Conservation (phyloP, 1,284 basidiomycete species). For the Xerocomus minutiporus region DNA sequence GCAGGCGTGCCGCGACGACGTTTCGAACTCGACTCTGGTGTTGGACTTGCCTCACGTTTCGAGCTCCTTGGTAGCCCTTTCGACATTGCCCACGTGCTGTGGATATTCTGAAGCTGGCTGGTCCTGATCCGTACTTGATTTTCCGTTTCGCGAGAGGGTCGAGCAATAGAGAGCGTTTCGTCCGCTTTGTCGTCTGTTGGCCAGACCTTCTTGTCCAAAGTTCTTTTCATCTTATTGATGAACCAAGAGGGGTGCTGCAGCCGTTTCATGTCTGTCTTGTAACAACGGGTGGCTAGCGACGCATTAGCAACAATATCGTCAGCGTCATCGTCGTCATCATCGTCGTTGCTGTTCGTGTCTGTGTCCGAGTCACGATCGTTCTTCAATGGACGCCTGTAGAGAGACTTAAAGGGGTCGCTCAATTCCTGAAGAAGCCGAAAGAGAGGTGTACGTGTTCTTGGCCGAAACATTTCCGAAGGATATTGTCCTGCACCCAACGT, state of each 20-base stretch:
- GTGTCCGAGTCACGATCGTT: no score
- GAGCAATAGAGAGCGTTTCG: neutral
- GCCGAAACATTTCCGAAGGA: neutral
- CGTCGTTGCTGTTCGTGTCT: neutral
- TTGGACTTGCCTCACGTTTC: neutral
- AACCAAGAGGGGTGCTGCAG: neutral
- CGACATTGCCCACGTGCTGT: no score
- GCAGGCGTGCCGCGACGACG: neutral
- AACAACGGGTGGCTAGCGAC: no score
- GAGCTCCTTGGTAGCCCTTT: neutral
- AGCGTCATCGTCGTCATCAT: neutral
- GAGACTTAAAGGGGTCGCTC: neutral
- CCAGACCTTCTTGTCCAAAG: neutral
- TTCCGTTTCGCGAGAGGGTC: no score
- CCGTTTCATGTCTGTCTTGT: no score
- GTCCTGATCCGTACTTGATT: no score
- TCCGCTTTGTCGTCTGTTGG: neutral
- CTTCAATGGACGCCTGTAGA: neutral
- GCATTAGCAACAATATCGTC: no score
- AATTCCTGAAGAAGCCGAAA: neutral
- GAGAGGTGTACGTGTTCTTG: neutral
- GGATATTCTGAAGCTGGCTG: no score
- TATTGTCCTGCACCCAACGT: neutral
- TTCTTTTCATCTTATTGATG: neutral
- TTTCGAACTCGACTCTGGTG: neutral